These are phyloP conservation scores for Posidonia australis DNA, from an alignment of 106 monocot genomes.

Conservation along the genomic window DNA sequence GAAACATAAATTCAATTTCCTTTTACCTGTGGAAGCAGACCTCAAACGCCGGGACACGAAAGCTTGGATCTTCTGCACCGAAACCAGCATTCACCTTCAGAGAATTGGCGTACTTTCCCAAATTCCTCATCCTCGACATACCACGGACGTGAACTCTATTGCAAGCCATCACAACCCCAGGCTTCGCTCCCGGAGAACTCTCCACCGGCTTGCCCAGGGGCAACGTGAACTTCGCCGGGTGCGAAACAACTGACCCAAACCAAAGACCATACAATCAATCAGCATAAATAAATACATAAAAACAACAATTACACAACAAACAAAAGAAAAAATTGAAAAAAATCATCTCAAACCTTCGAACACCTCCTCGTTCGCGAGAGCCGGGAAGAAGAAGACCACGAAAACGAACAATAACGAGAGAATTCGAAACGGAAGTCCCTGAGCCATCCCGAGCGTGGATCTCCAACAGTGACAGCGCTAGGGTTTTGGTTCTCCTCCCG, in stretches of 20 bases:
- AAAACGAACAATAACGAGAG: neutral
- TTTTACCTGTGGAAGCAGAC: conserved; percentile 72
- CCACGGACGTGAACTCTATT: conserved; percentile 53
- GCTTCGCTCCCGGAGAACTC: conserved; percentile 42
- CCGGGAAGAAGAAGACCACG: neutral
- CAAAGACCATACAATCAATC: neutral
- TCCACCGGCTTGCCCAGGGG: conserved; percentile 34
- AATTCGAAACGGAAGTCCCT: neutral
- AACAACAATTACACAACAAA: neutral
- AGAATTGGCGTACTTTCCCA: conserved; percentile 42
- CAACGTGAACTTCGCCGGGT: conserved; percentile 37
- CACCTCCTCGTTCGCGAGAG: neutral
- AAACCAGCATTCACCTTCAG: conserved; percentile 41
- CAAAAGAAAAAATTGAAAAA: neutral
- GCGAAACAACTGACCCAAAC: conserved; percentile 21
- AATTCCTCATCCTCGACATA: conserved; percentile 38
- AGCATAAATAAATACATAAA: neutral
- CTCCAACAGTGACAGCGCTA: no score
- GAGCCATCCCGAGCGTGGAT: neutral
- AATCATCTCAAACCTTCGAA: neutral
- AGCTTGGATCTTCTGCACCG: conserved; percentile 21
- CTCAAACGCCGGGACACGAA: conserved; percentile 47
- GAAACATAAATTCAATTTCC: neutral
- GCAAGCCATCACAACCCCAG: conserved; percentile 31
- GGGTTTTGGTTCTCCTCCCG: no score